phyloP scores from a whole-genome alignment of 805 yeast species.

The Yamadazyma kitorensis region DNA sequence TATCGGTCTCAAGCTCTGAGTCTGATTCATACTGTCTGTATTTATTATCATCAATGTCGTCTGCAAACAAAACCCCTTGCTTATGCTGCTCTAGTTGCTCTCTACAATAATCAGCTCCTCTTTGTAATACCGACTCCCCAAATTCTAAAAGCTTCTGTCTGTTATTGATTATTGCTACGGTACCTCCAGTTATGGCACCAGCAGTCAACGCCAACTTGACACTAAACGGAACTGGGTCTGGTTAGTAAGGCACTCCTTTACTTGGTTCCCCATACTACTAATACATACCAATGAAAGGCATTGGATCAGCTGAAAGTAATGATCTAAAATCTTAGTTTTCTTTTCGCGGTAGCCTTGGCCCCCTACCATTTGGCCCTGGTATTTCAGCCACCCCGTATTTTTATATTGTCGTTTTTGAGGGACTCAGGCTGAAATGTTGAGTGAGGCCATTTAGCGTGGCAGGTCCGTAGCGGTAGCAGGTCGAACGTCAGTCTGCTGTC shows the following conservation, averaged over 20 bases:
- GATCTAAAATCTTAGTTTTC: no score
- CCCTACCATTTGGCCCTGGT: no score
- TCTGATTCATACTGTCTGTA: conserved; percentile 6
- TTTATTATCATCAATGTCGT: conserved; percentile 8
- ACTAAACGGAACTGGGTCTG: conserved; percentile 28
- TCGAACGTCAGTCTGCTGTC: no score
- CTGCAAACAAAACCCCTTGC: conserved; percentile 7
- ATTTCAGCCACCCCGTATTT: no score
- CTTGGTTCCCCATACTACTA: neutral
- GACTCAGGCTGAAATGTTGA: no score
- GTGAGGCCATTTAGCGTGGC: no score
- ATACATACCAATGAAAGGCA: conserved; percentile 10
- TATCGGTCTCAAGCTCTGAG: conserved; percentile 3
- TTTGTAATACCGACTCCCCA: conserved; percentile 26
- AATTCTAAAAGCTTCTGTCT: conserved; percentile 26
- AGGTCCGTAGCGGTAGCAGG: no score
- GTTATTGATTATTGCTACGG: conserved; percentile 28
- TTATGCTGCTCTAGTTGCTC: conserved; percentile 8
- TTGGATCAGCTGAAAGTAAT: no score
- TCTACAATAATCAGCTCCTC: conserved; percentile 30
- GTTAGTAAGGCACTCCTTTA: conserved; percentile 7
- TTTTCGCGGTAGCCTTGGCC: no score
- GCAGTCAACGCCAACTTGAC: conserved; percentile 29
- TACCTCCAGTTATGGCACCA: conserved; percentile 35
- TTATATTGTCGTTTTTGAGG: no score